phyloP scores from a whole-genome alignment of 2,329 filamentous ascomycete species.

The Metarhizium humberi region DNA sequence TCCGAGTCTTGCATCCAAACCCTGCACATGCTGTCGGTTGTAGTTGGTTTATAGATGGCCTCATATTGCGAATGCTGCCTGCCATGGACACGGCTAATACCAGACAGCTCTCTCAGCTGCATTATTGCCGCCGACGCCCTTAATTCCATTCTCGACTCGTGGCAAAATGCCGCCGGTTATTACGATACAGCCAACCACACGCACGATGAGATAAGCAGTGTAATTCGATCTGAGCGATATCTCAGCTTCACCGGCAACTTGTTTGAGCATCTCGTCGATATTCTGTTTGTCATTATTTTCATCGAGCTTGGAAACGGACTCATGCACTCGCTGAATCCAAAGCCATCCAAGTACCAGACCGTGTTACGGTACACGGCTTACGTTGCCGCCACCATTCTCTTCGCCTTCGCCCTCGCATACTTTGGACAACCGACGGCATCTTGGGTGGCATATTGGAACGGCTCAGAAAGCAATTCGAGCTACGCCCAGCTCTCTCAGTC shows the following conservation, averaged over 20 bases:
- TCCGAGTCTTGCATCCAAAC: not conserved
- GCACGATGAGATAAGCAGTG: conserved; percentile 5
- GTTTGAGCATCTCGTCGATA: conserved; percentile 5
- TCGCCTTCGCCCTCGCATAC: conserved; percentile 1
- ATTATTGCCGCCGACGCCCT: conserved; percentile 6
- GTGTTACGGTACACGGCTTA: conserved; percentile 3
- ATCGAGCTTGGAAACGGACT: conserved; percentile 7
- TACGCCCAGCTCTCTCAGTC: conserved; percentile 7
- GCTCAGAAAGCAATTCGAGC: conserved; percentile 6
- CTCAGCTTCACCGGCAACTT: conserved; percentile 8
- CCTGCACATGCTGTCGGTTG: not conserved
- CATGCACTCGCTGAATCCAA: conserved; percentile 3
- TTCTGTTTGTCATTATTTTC: conserved; percentile 3
- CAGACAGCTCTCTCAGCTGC: conserved; percentile 5
- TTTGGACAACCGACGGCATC: conserved; percentile 6
- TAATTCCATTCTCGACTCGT: conserved; percentile 5
- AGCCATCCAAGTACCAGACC: conserved; percentile 3
- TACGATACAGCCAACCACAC: conserved; percentile 6
- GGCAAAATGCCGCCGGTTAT: conserved; percentile 6
- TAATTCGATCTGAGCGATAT: conserved; percentile 6
- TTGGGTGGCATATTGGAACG: conserved; percentile 7
- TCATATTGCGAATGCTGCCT: not conserved
- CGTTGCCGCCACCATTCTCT: not conserved
- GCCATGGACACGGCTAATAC: not conserved
- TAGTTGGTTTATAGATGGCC: not conserved